Percentiles rank a stretch among this genome's conserved stretches.
Evolutionary conservation across 352 stramenopile genomes (phyloP).

Genomic region (Phytophthora melonis): DNA sequence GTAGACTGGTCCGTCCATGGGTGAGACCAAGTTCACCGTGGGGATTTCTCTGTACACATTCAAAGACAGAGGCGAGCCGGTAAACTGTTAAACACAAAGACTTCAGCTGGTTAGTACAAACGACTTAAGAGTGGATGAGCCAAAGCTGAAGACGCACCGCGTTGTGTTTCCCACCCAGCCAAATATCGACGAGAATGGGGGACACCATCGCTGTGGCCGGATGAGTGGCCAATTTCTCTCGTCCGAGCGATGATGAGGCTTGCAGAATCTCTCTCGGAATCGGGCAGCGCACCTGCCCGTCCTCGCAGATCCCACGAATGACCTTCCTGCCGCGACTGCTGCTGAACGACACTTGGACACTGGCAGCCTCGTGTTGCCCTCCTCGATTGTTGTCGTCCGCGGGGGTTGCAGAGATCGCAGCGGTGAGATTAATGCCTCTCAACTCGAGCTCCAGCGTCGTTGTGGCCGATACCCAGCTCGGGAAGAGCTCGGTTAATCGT

Average conservation of each 20-base stretch:
- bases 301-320: conserved; percentile 43
- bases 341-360: conserved; percentile 59
- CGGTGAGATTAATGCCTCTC: conserved; percentile 68
- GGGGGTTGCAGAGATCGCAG: conserved; percentile 16
- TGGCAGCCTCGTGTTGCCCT: conserved; percentile 2
- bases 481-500: conserved; percentile 57
- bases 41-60: conserved; percentile 66
- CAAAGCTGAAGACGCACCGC: conserved; percentile 36
- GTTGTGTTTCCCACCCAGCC: conserved; percentile 65
- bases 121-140: no score
- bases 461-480: conserved; percentile 58
- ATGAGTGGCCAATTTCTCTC: conserved; percentile 10
- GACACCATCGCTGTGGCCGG: neutral
- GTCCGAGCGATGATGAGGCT: neutral
- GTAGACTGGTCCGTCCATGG: conserved; percentile 83
- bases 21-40: conserved; percentile 46
- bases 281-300: conserved; percentile 47
- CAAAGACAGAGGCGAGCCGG: conserved; percentile 54
- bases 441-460: conserved; percentile 48
- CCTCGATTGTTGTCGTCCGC: conserved; percentile 23
- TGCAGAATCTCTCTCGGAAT: conserved; percentile 46
- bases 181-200: conserved; percentile 70
- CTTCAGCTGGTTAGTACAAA: neutral
- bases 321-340: conserved; percentile 28
- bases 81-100: conserved; percentile 50